Evolutionary conservation across 1,284 basidiomycete species (phyloP), one percentile per base, ranked within the genome.

Genomic region (Moesziomyces aphidis): DNA sequence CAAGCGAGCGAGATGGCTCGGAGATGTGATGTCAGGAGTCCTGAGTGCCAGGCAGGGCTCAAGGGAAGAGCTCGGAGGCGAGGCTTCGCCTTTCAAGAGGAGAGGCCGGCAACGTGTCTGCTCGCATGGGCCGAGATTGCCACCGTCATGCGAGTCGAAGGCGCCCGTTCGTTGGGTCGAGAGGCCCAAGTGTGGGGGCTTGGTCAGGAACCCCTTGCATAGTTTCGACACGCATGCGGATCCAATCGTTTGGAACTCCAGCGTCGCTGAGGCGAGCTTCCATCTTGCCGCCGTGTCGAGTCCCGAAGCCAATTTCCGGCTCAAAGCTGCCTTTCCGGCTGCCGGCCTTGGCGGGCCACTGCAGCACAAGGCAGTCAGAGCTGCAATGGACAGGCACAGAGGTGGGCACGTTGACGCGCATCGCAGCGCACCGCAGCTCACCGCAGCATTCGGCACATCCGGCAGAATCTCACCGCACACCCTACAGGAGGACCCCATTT

Each of bases 21-120:
- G 62, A 39, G 51, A 64, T 28, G 62, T 51, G 43, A 54, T 65
- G 62, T 55, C 62, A 65, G 61, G 61, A 17, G 61, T 5, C 34
- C 47, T 39, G 17, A 19, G 39, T 42, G 19, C 39, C 5, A 39
- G 36, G 36, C 36, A 39, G 13, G 13, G 36, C 36, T 17, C 11
- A 39, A 19, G 15, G 39, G 17, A 19, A 17, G 4, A 42, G 39
- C 39, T 17, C 1, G 39, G 1, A 19, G 36, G 13, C 36, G 36
- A 17, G 15, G 39, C 15, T 15, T 19, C 6, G 17, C 6, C 19
- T 42, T 42, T 19, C 19, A 8, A 42, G 19, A 42, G 11, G 39
- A 17, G 11, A 39, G 11, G 34, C 34, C 36, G 11, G 36, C 17
- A 42, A n/a, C 17, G 39, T 42, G 39, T 19, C 17, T 19, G 39